Conservation (phyloP, 805 yeast species). For the Pichia exigua region DNA sequence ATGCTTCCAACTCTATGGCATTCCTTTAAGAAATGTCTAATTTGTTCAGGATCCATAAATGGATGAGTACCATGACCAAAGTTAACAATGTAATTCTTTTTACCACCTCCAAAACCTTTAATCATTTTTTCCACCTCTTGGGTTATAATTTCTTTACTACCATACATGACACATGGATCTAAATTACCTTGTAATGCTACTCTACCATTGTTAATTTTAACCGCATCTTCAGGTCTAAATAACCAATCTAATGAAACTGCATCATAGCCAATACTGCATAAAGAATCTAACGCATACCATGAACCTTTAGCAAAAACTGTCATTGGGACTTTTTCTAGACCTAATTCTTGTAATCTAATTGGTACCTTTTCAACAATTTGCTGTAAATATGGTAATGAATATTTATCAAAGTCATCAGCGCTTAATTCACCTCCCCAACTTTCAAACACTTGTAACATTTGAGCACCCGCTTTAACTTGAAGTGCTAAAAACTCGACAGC, state of each 20-base stretch:
- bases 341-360: slow-evolving; percentile 59
- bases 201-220: slow-evolving; percentile 62
- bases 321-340: slow-evolving; percentile 72
- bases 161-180: slow-evolving; percentile 94
- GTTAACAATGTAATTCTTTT: slow-evolving; percentile 83
- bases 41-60: slow-evolving; percentile 88
- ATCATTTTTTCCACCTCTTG: slow-evolving; percentile 83
- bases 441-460: slow-evolving; percentile 93
- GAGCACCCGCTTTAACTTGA: slow-evolving; percentile 97
- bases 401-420: slow-evolving; percentile 79
- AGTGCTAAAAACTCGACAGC: slow-evolving; percentile 89
- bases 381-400: slow-evolving; percentile 79
- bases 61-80: slow-evolving; percentile 99
- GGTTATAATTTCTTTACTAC: slow-evolving; percentile 73
- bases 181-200: slow-evolving; percentile 89
- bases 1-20: slow-evolving; percentile 14
- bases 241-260: slow-evolving; percentile 92
- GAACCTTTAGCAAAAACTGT: slow-evolving; percentile 94
- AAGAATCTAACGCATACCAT: slow-evolving; percentile 88
- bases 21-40: slow-evolving; percentile 78
- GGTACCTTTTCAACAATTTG: slow-evolving; percentile 70
- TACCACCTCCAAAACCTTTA: slow-evolving; percentile 88
- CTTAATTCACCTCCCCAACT: slow-evolving; percentile 98
- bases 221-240: slow-evolving; percentile 79
- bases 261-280: slow-evolving; percentile 76